Base-by-base conservation (phyloP, 208 protist genomes). In the Leishmania turanica region DNA sequence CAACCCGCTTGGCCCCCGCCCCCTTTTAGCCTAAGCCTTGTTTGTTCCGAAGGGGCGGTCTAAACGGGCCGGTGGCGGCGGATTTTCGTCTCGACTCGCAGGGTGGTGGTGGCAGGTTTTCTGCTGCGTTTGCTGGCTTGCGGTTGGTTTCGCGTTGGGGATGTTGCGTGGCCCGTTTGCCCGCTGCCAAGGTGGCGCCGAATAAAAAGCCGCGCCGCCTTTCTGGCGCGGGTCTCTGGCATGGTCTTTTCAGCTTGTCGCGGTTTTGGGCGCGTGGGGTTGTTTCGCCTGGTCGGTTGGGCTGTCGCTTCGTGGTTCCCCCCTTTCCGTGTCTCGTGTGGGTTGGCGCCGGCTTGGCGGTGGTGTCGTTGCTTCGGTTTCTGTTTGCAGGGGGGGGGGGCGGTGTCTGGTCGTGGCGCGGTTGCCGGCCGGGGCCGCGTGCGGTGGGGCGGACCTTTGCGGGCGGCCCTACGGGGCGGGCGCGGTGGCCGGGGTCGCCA, bases 391-490 rank as follows among this genome's bases (percentile, higher is more conserved):
- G 8, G 1, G 40, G 1, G 40, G 40, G 40, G 1, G 42, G 42
- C 5, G 13, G 15, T 58, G 17, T 58, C 24, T 58, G 53, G 53
- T 24, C 19, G 19, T 6, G 51, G 17, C 3, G 1, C 7, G 54
- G 21, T 21, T 21, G 51, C 13, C 17, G 51, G 51, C 51, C 5
- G 0, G 51, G 51, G 0, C 51, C 51, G 51, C 4, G 51, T 6
- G 51, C 15, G 15, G 0, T 45, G 42, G 42, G 42, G 42, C 42
- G 42, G 42, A 4, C 42, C 42, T 45, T 45, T 9, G 0, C 42
- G 42, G 42, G 3, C 42, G 42, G 42, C 42, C 3, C 45, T 64
- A 19, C 65, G 77, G 49, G 93, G 15, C 17, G 51, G 51, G 8
- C 9, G 0, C 9, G 17, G 51, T 54, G 15, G 51, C 13, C 51